Evolutionary conservation across 768 basidiomycete species (phyloP).

Genomic region (Psilocybe azurescens): DNA sequence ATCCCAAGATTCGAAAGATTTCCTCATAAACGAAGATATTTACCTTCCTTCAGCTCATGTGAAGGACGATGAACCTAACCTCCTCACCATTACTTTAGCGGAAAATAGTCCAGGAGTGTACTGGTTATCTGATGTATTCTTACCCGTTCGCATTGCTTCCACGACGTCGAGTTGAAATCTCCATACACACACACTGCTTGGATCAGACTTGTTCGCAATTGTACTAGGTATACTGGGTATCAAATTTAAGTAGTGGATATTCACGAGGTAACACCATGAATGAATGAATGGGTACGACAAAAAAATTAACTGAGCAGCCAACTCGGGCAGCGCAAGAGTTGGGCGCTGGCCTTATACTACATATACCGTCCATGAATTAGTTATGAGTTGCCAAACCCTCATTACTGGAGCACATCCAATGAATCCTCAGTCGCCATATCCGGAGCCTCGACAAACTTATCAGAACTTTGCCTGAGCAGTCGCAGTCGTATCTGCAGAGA

Average conservation of each 20-base stretch:
- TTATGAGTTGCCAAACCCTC: too few species aligned
- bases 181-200: too few species aligned
- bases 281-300: too few species aligned
- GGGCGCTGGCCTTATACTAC: too few species aligned
- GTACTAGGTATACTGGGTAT: too few species aligned
- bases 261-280: too few species aligned
- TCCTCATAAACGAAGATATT: slow-evolving; percentile 5
- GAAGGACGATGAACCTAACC: background rate
- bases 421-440: background rate
- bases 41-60: background rate
- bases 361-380: too few species aligned
- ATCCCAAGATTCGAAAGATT: background rate
- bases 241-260: too few species aligned
- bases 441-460: background rate
- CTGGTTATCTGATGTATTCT: slow-evolving; percentile 10
- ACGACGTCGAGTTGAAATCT: too few species aligned
- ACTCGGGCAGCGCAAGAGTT: too few species aligned
- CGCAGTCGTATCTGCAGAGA: background rate
- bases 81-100: slow-evolving; percentile 2
- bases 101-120: slow-evolving; percentile 1
- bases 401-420: background rate
- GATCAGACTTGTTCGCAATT: too few species aligned
- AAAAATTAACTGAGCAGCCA: too few species aligned
- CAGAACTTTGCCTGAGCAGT: background rate
- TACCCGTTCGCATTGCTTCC: background rate